These are phyloP conservation scores for Melampsora abietis-canadensis DNA, from an alignment of 1,284 basidiomycete genomes.

Conservation along the genomic window DNA sequence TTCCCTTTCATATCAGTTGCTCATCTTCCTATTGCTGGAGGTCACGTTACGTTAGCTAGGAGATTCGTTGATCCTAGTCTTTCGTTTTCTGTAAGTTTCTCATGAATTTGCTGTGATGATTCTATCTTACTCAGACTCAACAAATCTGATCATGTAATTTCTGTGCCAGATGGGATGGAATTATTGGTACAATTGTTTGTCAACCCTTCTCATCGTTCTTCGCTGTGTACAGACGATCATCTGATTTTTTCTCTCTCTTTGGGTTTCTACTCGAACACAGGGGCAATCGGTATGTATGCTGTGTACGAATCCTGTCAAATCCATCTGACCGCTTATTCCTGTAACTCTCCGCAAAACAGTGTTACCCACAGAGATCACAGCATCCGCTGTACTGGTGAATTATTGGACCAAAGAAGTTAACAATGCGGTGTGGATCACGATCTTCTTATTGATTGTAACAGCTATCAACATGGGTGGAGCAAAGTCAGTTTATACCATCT, in stretches of 20 bases:
- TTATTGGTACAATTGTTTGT: conserved; percentile 53
- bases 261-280: too few relatives aligned
- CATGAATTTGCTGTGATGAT: conserved; percentile 49
- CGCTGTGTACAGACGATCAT: neutral
- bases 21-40: conserved; percentile 58
- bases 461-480: conserved; percentile 56
- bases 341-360: conserved; percentile 51
- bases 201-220: neutral
- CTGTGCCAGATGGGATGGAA: conserved; percentile 9
- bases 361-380: conserved; percentile 55
- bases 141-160: conserved; percentile 49
- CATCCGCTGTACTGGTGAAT: conserved; percentile 54
- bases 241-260: neutral
- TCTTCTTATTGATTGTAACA: conserved; percentile 55
- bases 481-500: conserved; percentile 46
- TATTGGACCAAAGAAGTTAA: conserved; percentile 55
- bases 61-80: conserved; percentile 76
- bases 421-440: conserved; percentile 56
- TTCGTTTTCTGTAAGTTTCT: conserved; percentile 54
- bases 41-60: conserved; percentile 74
- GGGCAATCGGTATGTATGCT: conserved; percentile 11
- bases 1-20: conserved; percentile 57
- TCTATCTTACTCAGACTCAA: conserved; percentile 71
- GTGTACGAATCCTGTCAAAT: neutral
- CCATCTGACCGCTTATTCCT: neutral